Evolutionary conservation across 305 asterid genomes (phyloP).

Genomic region (Rubia tinctorum): DNA sequence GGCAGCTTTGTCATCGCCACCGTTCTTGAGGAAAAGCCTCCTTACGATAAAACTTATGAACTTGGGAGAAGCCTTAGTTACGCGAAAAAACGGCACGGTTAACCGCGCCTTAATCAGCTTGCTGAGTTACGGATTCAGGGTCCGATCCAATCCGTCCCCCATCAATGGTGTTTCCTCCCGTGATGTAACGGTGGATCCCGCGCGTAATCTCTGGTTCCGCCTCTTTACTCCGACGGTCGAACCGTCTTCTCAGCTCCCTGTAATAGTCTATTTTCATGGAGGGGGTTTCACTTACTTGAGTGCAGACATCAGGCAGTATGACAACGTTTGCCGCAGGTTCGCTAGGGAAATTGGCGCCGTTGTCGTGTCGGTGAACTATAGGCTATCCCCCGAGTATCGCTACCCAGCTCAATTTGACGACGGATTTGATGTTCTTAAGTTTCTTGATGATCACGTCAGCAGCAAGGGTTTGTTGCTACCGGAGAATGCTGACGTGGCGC

Average conservation of each 20-base stretch:
- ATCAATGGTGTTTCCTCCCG: conserved; percentile 49
- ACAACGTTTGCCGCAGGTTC: conserved; percentile 64
- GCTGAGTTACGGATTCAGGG: conserved; percentile 22
- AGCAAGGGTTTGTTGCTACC: conserved; percentile 42
- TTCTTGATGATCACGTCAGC: conserved; percentile 34
- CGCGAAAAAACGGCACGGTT: conserved; percentile 62
- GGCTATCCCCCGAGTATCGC: conserved; percentile 68
- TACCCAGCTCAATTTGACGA: conserved; percentile 78
- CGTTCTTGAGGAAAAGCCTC: conserved; percentile 55
- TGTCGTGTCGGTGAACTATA: conserved; percentile 67
- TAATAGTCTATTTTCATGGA: conserved; percentile 76
- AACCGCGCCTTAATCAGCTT: conserved; percentile 48
- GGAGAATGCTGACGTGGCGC: conserved; percentile 48
- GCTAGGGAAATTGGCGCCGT: conserved; percentile 47
- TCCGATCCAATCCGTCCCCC: conserved; percentile 32
- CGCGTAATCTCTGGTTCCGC: conserved; percentile 80
- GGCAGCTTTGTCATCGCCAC: conserved; percentile 4
- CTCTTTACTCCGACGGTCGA: conserved; percentile 40
- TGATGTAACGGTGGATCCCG: conserved; percentile 54
- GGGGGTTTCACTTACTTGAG: conserved; percentile 67
- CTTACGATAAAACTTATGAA: conserved; percentile 32
- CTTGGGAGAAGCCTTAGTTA: conserved; percentile 31
- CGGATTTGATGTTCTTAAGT: conserved; percentile 64
- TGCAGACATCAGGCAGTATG: conserved; percentile 49
- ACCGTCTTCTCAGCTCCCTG: conserved; percentile 28